Evolutionary conservation across 2,329 filamentous ascomycete genomes (phyloP).

Genomic region (Exserohilum turcica): DNA sequence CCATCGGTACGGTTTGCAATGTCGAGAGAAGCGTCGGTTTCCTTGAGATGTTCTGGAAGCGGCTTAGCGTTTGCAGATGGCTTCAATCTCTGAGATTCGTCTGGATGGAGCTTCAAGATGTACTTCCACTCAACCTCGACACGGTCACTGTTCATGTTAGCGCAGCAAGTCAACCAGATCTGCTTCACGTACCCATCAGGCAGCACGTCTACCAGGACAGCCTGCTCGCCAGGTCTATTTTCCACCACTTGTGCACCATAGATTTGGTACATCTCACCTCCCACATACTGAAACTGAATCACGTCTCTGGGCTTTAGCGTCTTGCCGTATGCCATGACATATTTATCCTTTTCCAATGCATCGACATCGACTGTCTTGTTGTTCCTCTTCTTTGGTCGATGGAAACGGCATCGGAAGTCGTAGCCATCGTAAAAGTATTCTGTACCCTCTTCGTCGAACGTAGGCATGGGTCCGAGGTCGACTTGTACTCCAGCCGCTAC

Average conservation of each 20-base stretch:
- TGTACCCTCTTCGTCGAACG: constrained; percentile 86
- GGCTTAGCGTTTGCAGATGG: constrained; percentile 74
- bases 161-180: background rate
- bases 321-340: constrained; percentile 70
- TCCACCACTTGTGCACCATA: constrained; percentile 88
- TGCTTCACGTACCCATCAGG: constrained; percentile 72
- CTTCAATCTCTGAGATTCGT: constrained; percentile 73
- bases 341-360: constrained; percentile 70
- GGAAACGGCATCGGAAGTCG: constrained; percentile 93
- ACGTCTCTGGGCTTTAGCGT: constrained; percentile 73
- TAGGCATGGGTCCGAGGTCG: constrained; percentile 82
- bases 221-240: constrained; percentile 77
- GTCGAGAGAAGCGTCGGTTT: constrained; percentile 52
- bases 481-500: constrained; percentile 90
- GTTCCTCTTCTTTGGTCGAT: constrained; percentile 86
- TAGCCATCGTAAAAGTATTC: constrained; percentile 92
- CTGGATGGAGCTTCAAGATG: constrained; percentile 72
- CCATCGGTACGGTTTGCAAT: constrained; percentile 56
- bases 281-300: constrained; percentile 82
- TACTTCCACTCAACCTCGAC: constrained; percentile 86
- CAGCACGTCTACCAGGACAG: constrained; percentile 78
- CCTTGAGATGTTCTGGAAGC: constrained; percentile 63
- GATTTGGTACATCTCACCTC: constrained; percentile 80
- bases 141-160: constrained; percentile 60
- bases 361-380: constrained; percentile 75